Conservation (phyloP, 441 rosid genomes). For the Populus hybrid region DNA sequence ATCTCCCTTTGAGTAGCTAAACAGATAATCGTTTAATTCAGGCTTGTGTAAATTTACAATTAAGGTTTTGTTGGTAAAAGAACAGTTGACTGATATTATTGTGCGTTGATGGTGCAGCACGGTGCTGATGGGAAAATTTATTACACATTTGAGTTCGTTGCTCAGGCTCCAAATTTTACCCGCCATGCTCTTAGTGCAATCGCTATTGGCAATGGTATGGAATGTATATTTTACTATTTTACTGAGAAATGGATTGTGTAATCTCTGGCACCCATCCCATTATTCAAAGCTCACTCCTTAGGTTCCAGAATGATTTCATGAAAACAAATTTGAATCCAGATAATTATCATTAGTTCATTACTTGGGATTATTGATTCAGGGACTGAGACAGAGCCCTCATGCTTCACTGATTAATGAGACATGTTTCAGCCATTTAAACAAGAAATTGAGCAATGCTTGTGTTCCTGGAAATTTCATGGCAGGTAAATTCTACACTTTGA, state of each 20-base stretch:
- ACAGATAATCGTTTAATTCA: not conserved
- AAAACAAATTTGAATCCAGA: not conserved
- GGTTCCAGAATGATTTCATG: not conserved
- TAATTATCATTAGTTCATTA: not conserved
- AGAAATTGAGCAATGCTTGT: not conserved
- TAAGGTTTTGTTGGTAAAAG: not conserved
- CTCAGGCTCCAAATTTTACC: conserved; percentile 76
- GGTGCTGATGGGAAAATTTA: conserved; percentile 70
- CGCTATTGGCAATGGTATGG: conserved; percentile 68
- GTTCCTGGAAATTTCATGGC: conserved; percentile 16
- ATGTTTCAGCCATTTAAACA: not conserved
- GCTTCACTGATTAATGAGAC: not conserved
- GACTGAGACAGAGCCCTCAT: not conserved
- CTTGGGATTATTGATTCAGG: not conserved
- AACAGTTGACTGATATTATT: conserved; percentile 2
- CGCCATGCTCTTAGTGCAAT: conserved; percentile 81
- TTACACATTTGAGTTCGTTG: conserved; percentile 77
- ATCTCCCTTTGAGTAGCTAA: not conserved
- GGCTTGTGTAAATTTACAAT: not conserved
- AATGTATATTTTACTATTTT: not conserved
- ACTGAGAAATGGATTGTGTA: not conserved
- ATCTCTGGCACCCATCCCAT: not conserved
- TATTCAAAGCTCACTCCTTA: not conserved
- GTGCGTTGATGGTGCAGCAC: conserved; percentile 43
- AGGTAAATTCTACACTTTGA: conserved; percentile 82